Base-by-base conservation (phyloP, 2,329 filamentous ascomycete species). In the Diaporthe batatas region DNA sequence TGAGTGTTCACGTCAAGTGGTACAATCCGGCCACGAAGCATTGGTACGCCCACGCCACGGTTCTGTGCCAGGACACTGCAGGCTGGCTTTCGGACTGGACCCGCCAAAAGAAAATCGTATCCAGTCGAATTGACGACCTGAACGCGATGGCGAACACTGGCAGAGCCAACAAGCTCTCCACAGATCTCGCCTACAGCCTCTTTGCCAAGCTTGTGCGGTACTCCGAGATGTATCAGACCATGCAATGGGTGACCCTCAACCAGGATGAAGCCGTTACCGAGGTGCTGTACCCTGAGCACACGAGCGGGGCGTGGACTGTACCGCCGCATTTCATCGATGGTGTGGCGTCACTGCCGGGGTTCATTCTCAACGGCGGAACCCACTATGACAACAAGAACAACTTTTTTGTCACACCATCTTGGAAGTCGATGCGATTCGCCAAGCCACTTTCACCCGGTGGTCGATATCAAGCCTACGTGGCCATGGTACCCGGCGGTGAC, bases 241-340 rank as follows among this genome's bases (percentile, higher is more conserved):
- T 68, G 65, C 51, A 55, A 8, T 55, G 21, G 49, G 65, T 57
- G 12, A 47, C 32, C 29, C 51, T 68, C 11, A 54, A 68, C 51
- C 8, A 55, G 36, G 65, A 68, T 32, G 51, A 68, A 29, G 65
- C 65, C 36, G 36, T 57, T 11, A 23, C 65, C 10, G 65, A 68
- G 23, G 65, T 68, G n/a, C 1, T 57, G 6, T 32, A 44, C 25
- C 51, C 65, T 21, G 34, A 25, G 21, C 8, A 68, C 34, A 68
- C 16, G 14, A 16, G 32, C 21, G 64, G 44, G 3, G 14, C 6
- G 29, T 68, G 64, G 64, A 42, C 64, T 2, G 64, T 68, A 8
- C 64, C 64, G 21, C 64, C 64, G 12, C 47, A 54, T 42, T 68
- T 68, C 34, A 68, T 68, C 23, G 65, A 68, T 16, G 51, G 65